phyloP scores from a whole-genome alignment of 1,284 basidiomycete species.

The Sanghuangporus weigelae region DNA sequence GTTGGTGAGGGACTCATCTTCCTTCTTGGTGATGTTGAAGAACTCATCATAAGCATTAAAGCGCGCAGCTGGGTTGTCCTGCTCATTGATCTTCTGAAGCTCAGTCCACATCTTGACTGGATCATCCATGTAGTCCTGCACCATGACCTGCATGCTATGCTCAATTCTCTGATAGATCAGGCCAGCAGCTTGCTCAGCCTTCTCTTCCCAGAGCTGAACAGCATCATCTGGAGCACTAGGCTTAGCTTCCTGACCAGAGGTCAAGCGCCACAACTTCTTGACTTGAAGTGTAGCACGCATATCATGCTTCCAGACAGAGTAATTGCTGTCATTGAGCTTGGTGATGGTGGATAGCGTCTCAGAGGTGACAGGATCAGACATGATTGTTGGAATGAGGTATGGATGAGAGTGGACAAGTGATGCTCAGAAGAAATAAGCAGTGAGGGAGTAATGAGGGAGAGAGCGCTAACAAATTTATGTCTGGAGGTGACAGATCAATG shows the following conservation, averaged over 20 bases:
- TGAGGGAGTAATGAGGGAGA: not conserved
- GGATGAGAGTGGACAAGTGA: not conserved
- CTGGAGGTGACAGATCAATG: not conserved
- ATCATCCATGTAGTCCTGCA: too few relatives aligned
- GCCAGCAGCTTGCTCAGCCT: not conserved
- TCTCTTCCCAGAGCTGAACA: not conserved
- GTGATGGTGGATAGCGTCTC: not conserved
- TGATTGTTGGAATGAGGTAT: not conserved
- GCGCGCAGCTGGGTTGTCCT: too few relatives aligned
- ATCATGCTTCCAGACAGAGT: not conserved
- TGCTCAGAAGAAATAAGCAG: not conserved
- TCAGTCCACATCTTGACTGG: too few relatives aligned
- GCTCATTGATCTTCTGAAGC: too few relatives aligned
- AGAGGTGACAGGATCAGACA: not conserved
- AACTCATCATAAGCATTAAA: too few relatives aligned
- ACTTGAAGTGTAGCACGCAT: not conserved
- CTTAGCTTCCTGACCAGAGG: not conserved
- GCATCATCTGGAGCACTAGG: not conserved
- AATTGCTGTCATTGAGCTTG: not conserved
- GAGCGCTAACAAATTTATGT: not conserved
- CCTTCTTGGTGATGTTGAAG: too few relatives aligned
- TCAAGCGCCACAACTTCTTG: not conserved
- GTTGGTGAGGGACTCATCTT: too few relatives aligned
- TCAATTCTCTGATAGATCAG: too few relatives aligned
- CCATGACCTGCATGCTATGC: too few relatives aligned